Evolutionary conservation across 257 asterid genomes (phyloP).

Genomic region (Gynochthodes officinalis): DNA sequence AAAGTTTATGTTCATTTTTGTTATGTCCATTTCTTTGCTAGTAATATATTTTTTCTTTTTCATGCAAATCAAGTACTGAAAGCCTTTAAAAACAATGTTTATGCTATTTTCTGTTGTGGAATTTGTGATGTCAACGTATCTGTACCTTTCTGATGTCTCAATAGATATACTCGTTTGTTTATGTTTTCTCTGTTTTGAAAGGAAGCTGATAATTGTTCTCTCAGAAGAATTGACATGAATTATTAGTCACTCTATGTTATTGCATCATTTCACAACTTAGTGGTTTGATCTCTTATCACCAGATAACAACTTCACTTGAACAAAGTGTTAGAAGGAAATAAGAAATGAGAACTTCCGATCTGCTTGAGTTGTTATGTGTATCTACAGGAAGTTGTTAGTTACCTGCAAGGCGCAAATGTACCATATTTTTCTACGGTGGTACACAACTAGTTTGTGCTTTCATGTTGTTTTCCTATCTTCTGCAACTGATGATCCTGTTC

Average conservation of each 20-base stretch:
- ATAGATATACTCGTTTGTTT: neutral
- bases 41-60: neutral
- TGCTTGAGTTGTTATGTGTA: slow-evolving; percentile 74
- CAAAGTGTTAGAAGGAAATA: slow-evolving; percentile 93
- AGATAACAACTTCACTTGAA: slow-evolving; percentile 87
- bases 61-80: too few species aligned
- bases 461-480: neutral
- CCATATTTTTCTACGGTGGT: slow-evolving; percentile 16
- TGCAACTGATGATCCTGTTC: neutral
- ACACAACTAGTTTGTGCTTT: neutral
- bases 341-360: slow-evolving; percentile 67
- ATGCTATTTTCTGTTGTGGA: neutral
- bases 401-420: slow-evolving; percentile 97
- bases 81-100: neutral
- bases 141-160: neutral
- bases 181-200: neutral
- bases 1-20: neutral
- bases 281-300: slow-evolving; percentile 30
- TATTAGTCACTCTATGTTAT: neutral
- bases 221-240: neutral
- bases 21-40: neutral
- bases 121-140: neutral
- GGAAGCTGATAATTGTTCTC: neutral
- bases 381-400: slow-evolving; percentile 70
- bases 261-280: slow-evolving; percentile 1